Percentiles rank a stretch among this genome's conserved stretches.
phyloP scores from a whole-genome alignment of 805 yeast genomes.

The Wickerhamomyces ciferrii region DNA sequence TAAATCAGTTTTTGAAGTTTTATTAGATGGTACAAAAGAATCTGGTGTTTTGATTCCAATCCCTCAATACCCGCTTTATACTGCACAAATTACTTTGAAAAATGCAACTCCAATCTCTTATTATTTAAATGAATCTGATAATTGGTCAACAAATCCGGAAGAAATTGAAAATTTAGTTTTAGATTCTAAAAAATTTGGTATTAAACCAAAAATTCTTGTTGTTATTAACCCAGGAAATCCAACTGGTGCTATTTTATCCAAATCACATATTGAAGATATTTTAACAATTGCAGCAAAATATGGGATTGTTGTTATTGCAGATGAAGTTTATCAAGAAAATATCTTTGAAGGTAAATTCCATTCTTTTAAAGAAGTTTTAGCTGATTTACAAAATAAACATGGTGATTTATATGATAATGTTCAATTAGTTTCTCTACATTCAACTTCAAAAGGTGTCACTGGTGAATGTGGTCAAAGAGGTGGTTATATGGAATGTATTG shows the following conservation, averaged over 20 bases:
- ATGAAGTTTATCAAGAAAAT: conserved; percentile 96
- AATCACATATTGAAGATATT: conserved; percentile 63
- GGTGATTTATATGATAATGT: conserved; percentile 60
- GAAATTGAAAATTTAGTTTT: conserved; percentile 53
- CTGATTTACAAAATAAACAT: conserved; percentile 51
- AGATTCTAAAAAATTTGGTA: conserved; percentile 43
- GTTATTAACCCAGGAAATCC: conserved; percentile 99
- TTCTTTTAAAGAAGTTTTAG: conserved; percentile 77
- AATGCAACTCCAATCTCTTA: conserved; percentile 83
- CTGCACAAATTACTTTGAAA: conserved; percentile 87
- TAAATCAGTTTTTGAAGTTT: conserved; percentile 63
- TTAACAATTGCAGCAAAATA: conserved; percentile 78
- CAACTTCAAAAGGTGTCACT: conserved; percentile 95
- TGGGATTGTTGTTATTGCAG: conserved; percentile 87
- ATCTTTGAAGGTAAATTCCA: conserved; percentile 76
- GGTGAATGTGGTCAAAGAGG: conserved; percentile 99
- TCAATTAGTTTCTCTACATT: conserved; percentile 89
- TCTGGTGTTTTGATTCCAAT: conserved; percentile 90
- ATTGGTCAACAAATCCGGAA: conserved; percentile 79
- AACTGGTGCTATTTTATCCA: conserved; percentile 79
- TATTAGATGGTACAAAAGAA: conserved; percentile 53
- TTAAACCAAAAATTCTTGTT: conserved; percentile 73
- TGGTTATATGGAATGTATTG: conserved; percentile 93
- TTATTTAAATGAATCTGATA: conserved; percentile 69
- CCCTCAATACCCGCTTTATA: conserved; percentile 96